Evolutionary conservation across 2,329 filamentous ascomycete genomes (phyloP), one percentile per base, ranked within the genome.

Genomic region (Emergomyces pasteurianus): DNA sequence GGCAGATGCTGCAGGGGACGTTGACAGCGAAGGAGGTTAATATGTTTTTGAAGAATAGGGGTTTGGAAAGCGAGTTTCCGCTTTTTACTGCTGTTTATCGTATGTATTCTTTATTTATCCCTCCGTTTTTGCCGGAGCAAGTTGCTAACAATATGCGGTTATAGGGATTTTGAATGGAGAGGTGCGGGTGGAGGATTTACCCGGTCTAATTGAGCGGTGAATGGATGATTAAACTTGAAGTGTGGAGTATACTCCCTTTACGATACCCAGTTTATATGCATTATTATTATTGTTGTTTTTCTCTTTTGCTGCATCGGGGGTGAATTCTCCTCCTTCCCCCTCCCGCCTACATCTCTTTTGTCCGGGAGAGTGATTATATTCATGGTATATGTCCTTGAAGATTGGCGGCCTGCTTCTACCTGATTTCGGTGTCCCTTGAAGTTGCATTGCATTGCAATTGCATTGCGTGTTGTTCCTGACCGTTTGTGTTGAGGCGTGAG

Each of bases 1-100:
- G 94, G 16, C 94, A 99, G 80, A 96, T 95, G 79, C 80, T 99
- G 62, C 94, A 99, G 78, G 94, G 94, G 43, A 97, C 91, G 0
- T 87, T 87, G 67, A 99, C 94, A 2, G 92, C 94, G 9, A 84
- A 86, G 65, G 94, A 99, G 74, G 92, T 99, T 49, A 89, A 95
- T 77, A 85, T 81, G 57, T 97, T 97, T 75, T 76, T 99, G 70
- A 89, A 88, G 78, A 84, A 84, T 57, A 82, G 88, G 66, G 88
- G 87, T 0, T 77, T 87, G 65, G 91, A 95, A 76, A 79, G 84
- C 38, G 87, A 95, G 58, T 99, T 95, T 73, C 94, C 94, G 23
- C 79, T 99, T 6, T 95, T 99, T 73, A 96, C 90, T 9, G 90
- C 90, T 0, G 92, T 97, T 58, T 86, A 90, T 70, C 78, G 79